Evolutionary conservation across 441 rosid genomes (phyloP), one percentile per base, ranked within the genome.

Genomic region (Cnidoscolus chayamansa): DNA sequence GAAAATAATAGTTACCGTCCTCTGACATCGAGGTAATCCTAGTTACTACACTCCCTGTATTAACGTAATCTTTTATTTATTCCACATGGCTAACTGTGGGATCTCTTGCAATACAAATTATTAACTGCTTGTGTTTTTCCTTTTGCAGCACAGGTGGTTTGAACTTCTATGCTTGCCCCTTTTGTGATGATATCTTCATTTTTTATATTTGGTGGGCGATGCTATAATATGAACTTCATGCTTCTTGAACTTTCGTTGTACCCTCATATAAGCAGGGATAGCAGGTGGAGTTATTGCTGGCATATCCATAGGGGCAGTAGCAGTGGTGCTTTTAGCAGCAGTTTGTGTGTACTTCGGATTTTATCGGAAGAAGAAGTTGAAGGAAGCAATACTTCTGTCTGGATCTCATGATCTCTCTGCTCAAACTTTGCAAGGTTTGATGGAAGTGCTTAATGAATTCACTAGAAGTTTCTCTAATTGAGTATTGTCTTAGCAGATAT

Each of bases 101-200:
- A 55, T 63, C n/a, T 56, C 16, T 32, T 55, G 2, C 3, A 12
- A 16, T 50, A 56, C 74, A 68, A 63, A 75, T 73, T 63, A 7
- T 73, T 40, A 63, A 57, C 62, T 72, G 17, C 32, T 51, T 71
- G 19, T 56, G 8, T 35, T n/a, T 58, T 74, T 68, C 72, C 76
- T 78, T 82, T 84, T 89, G 88, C 91, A 94, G 98, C 91, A 61
- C 82, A 79, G 84, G 90, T 84, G 87, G 85, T 80, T 76, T 85
- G 85, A 66, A 72, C 80, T 80, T 88, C 77, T 70, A 65, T 77
- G 20, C 79, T 35, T 67, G 50, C 67, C 66, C 56, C 50, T 74
- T 84, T 63, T 79, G 19, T 45, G 74, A 81, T 64, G 47, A 72
- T 69, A 72, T 72, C 73, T 71, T 78, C 78, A 55, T 35, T 51